phyloP scores from a whole-genome alignment of 139 green algal species.

The Chlamydomonas sp. region DNA sequence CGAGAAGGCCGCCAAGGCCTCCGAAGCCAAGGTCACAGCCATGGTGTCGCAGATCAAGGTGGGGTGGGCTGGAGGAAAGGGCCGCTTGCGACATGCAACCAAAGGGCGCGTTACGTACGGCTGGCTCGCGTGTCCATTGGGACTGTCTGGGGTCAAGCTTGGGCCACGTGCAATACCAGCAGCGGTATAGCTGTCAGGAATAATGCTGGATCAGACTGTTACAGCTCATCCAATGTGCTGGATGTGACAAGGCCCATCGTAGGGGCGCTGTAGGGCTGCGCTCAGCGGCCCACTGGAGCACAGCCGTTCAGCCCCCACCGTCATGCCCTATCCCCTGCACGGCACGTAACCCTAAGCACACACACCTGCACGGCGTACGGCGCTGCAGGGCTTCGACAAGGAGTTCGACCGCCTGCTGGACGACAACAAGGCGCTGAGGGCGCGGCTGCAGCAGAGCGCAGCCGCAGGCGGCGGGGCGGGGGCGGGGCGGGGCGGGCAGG shows the following conservation, averaged over 20 bases:
- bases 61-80: background rate
- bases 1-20: constrained; percentile 17
- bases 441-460: background rate
- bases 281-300: too few species aligned
- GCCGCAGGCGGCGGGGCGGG: background rate
- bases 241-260: too few species aligned
- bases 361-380: too few species aligned
- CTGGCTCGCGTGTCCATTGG: background rate
- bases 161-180: too few species aligned
- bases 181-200: too few species aligned
- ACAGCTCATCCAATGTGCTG: too few species aligned
- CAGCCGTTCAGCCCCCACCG: too few species aligned
- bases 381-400: constrained; percentile 45
- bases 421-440: constrained; percentile 43
- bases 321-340: too few species aligned
- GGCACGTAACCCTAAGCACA: too few species aligned
- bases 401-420: constrained; percentile 57
- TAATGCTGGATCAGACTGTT: too few species aligned
- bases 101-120: background rate
- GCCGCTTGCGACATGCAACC: background rate
- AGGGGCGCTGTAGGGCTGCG: too few species aligned
- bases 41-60: constrained; percentile 52
- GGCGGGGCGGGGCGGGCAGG: too few species aligned
- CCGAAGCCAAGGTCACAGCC: constrained; percentile 40
- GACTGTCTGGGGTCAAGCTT: background rate